Evolutionary conservation across 257 asterid species (phyloP), one percentile per base, ranked within the genome.

Genomic region (Salvia miltiorrhiza): DNA sequence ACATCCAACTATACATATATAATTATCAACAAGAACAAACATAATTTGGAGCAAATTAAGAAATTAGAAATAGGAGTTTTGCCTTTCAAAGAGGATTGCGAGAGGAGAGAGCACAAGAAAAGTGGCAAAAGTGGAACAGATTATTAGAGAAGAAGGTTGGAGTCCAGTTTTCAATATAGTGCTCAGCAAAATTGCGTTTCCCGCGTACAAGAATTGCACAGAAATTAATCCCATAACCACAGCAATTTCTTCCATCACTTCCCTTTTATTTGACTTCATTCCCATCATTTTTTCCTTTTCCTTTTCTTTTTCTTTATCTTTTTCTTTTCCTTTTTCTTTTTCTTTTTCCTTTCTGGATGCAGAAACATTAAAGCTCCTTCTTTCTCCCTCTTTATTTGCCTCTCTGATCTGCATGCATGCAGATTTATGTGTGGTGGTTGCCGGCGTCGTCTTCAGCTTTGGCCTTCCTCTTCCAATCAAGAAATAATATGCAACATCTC

Each of bases 141-240:
- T 84, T 56, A 90, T 86, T 12, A 93, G 92, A 76, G 88, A 74
- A 12, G 82, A 83, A 76, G 95, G 80, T 1, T 70, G 83, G 54
- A 93, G 73, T 20, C 98, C 96, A 26, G 84, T 73, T 41, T 76
- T 76, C 90, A 93, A 80, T 13, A 93, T 78, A 79, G 85, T 83
- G 73, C 95, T 80, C 20, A 86, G 74, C 78, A 93, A 73, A 3
- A 90, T 77, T 5, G 98, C 78, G 74, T 90, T 93, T 43, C 84
- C 93, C 1, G 98, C 97, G 49, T 87, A 88, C 52, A 87, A 19
- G 78, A 90, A 84, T 63, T 93, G 98, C 67, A 93, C 82, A 20
- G 68, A 78, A 21, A 88, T 75, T 70, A 93, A 75, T 9, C 97
- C 98, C 64, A 73, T 71, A 24, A 88, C 70, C 63, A 90, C 77